Evolutionary conservation across 1,284 basidiomycete species (phyloP).

Genomic region (Chiua sp.): DNA sequence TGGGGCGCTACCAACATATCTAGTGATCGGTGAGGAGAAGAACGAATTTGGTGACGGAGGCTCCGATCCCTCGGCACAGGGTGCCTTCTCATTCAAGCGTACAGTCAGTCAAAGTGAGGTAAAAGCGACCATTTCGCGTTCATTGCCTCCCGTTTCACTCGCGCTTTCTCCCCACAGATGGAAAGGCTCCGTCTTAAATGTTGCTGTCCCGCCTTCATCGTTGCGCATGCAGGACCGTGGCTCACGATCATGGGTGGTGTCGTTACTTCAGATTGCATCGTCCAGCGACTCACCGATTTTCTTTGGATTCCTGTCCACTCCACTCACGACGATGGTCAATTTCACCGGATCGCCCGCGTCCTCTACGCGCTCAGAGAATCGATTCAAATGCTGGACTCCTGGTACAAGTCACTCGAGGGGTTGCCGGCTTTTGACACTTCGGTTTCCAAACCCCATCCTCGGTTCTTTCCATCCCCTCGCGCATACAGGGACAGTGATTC

Average conservation of each 20-base stretch:
- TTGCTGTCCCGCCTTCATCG: conserved; percentile 13
- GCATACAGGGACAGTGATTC: too few relatives aligned
- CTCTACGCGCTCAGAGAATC: too few relatives aligned
- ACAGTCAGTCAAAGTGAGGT: conserved; percentile 6
- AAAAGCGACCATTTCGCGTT: background rate
- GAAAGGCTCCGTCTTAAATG: background rate
- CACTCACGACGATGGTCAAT: too few relatives aligned
- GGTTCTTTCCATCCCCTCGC: too few relatives aligned
- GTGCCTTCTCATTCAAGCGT: conserved; percentile 8
- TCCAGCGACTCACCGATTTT: too few relatives aligned
- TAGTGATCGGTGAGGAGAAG: conserved; percentile 14
- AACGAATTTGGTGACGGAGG: conserved; percentile 8
- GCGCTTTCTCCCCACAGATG: background rate
- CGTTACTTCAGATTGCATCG: too few relatives aligned
- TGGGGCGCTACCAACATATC: background rate
- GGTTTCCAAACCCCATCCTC: too few relatives aligned
- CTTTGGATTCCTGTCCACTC: too few relatives aligned
- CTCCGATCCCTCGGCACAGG: conserved; percentile 22
- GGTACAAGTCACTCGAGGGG: too few relatives aligned
- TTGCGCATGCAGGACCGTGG: conserved; percentile 19
- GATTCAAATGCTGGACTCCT: too few relatives aligned
- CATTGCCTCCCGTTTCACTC: background rate
- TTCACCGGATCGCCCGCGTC: too few relatives aligned
- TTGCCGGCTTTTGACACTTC: too few relatives aligned
- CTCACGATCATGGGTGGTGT: conserved; percentile 15